Evolutionary conservation across 2,329 filamentous ascomycete species (phyloP).

Genomic region (Magnaporthiopsis rhizophila): DNA sequence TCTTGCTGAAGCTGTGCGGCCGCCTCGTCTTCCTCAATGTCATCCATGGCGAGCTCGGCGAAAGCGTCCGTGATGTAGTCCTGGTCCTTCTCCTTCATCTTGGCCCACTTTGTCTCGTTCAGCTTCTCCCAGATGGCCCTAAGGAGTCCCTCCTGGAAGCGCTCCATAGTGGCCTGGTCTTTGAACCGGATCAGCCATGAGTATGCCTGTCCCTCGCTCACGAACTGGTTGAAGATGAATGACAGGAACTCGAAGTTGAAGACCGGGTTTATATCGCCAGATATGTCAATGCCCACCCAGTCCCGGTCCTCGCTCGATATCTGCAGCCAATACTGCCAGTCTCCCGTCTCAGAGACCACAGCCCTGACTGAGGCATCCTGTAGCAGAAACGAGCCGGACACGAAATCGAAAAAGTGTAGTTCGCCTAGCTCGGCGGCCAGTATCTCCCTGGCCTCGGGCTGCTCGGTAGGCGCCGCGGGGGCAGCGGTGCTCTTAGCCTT

Average conservation of each 20-base stretch:
- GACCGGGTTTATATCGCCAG: conserved; percentile 91
- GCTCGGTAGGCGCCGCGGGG: conserved; percentile 45
- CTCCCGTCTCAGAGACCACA: conserved; percentile 75
- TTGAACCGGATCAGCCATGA: conserved; percentile 94
- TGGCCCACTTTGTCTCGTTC: conserved; percentile 89
- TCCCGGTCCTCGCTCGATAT: conserved; percentile 67
- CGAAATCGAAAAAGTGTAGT: conserved; percentile 88
- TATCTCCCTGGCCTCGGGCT: conserved; percentile 64
- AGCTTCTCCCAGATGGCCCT: conserved; percentile 94
- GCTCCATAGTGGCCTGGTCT: conserved; percentile 70
- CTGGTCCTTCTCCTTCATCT: conserved; percentile 83
- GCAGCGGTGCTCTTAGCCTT: conserved; percentile 19
- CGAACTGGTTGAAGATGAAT: conserved; percentile 98
- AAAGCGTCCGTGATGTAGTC: conserved; percentile 96
- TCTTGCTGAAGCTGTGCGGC: conserved; percentile 13
- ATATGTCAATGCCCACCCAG: conserved; percentile 79
- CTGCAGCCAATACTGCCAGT: conserved; percentile 95
- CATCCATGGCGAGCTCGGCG: conserved; percentile 88
- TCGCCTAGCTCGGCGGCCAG: conserved; percentile 72
- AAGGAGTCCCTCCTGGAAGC: conserved; percentile 90
- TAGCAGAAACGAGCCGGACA: conserved; percentile 73
- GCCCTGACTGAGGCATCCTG: conserved; percentile 70
- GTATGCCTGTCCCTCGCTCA: conserved; percentile 78
- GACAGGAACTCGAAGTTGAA: conserved; percentile 99
- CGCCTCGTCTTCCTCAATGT: conserved; percentile 48